phyloP scores from a whole-genome alignment of 768 basidiomycete species.

The Pleurotus platypus region DNA sequence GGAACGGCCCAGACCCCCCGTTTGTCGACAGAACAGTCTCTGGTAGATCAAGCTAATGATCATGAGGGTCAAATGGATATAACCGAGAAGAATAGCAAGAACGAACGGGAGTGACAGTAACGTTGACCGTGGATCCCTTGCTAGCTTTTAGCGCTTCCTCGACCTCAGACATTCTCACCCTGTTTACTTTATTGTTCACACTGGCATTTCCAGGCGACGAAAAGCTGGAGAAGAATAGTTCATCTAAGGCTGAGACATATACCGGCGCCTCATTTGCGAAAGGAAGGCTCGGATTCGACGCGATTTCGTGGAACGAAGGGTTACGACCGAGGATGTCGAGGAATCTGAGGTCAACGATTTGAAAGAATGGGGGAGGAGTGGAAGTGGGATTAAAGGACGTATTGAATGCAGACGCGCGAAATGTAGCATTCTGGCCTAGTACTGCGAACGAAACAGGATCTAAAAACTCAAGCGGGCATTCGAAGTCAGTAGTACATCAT shows the following conservation, averaged over 20 bases:
- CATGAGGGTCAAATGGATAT: not conserved
- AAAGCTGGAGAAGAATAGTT: constrained; percentile 65
- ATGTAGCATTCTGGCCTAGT: constrained; percentile 37
- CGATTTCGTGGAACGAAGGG: constrained; percentile 58
- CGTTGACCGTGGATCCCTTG: constrained; percentile 34
- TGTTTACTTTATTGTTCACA: constrained; percentile 62
- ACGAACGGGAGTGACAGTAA: constrained; percentile 43
- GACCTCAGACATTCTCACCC: constrained; percentile 58
- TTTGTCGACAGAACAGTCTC: constrained; percentile 69
- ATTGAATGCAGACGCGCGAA: constrained; percentile 32
- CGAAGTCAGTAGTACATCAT: too few species aligned
- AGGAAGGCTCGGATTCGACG: constrained; percentile 56
- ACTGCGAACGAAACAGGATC: constrained; percentile 51
- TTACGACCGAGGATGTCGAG: constrained; percentile 51
- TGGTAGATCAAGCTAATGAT: constrained; percentile 51
- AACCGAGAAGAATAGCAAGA: not conserved
- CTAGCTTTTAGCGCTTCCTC: constrained; percentile 37
- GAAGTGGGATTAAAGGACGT: constrained; percentile 60
- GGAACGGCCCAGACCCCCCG: constrained; percentile 62
- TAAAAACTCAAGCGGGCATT: constrained; percentile 33
- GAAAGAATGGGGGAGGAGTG: constrained; percentile 53
- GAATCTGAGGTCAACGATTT: constrained; percentile 47
- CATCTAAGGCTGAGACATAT: constrained; percentile 57
- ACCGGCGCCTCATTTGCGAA: constrained; percentile 81
- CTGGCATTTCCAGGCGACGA: constrained; percentile 51